phyloP scores from a whole-genome alignment of 2,329 filamentous ascomycete genomes.

The Sclerotinia nivalis region DNA sequence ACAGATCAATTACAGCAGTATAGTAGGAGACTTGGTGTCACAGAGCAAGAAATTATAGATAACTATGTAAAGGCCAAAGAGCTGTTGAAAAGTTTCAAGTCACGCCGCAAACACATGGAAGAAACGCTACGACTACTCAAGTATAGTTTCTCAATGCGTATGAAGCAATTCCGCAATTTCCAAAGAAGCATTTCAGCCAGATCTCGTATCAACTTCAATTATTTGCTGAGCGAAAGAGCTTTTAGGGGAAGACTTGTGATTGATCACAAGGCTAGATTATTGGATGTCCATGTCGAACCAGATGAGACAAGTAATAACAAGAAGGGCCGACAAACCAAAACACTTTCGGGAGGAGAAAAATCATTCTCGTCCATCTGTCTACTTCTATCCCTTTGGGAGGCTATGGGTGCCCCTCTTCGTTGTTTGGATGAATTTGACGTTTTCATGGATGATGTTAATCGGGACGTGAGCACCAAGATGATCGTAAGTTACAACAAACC shows the following conservation, averaged over 20 bases:
- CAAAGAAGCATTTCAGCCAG: slow-evolving; percentile 82
- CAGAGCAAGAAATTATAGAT: slow-evolving; percentile 62
- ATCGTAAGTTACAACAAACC: slow-evolving; percentile 59
- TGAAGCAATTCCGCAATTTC: slow-evolving; percentile 77
- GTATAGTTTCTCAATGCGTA: slow-evolving; percentile 65
- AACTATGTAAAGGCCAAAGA: slow-evolving; percentile 46
- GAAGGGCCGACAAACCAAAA: slow-evolving; percentile 81
- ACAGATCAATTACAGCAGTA: slow-evolving; percentile 58
- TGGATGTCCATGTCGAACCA: slow-evolving; percentile 76
- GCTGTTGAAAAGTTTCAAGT: slow-evolving; percentile 46
- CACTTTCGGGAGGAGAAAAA: slow-evolving; percentile 93
- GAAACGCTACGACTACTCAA: slow-evolving; percentile 49
- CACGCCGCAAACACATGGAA: slow-evolving; percentile 49
- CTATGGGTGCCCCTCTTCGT: slow-evolving; percentile 92
- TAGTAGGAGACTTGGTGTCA: slow-evolving; percentile 59
- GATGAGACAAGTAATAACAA: slow-evolving; percentile 68
- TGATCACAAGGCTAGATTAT: slow-evolving; percentile 70
- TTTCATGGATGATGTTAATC: slow-evolving; percentile 98
- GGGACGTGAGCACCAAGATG: slow-evolving; percentile 90
- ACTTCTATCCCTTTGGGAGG: slow-evolving; percentile 91
- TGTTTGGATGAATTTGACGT: slow-evolving; percentile 98
- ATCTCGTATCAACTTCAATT: slow-evolving; percentile 82
- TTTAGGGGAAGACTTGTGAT: slow-evolving; percentile 82
- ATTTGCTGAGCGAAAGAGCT: slow-evolving; percentile 83
- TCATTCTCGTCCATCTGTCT: slow-evolving; percentile 97